A percentile compares a stretch with the other conserved stretches of the same genome.
Conservation (phyloP, 2,329 filamentous ascomycete species). For the Gnomoniopsis smithogilvyi region DNA sequence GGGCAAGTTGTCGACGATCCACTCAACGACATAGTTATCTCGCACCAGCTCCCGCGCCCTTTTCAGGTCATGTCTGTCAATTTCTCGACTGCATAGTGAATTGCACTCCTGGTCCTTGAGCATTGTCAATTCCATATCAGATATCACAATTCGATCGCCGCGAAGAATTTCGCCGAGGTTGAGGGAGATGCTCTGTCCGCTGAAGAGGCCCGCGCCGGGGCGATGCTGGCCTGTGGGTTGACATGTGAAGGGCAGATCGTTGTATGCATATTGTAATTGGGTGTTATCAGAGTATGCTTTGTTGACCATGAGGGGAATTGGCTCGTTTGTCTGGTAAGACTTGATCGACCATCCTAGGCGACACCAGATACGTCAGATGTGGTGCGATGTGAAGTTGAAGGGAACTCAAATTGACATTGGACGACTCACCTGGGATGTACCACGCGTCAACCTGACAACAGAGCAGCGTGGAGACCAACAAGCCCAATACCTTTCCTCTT, state of each 20-base stretch:
- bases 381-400: background rate
- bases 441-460: slow-evolving; percentile 62
- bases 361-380: slow-evolving; percentile 5
- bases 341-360: slow-evolving; percentile 74
- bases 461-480: slow-evolving; percentile 43
- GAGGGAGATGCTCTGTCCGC: slow-evolving; percentile 73
- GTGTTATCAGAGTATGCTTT: slow-evolving; percentile 89
- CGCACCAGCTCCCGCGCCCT: slow-evolving; percentile 70
- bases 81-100: slow-evolving; percentile 66
- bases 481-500: slow-evolving; percentile 31
- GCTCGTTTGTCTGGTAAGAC: slow-evolving; percentile 72
- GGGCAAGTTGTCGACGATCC: slow-evolving; percentile 90
- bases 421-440: slow-evolving; percentile 74
- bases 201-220: slow-evolving; percentile 65
- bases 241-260: slow-evolving; percentile 83
- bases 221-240: slow-evolving; percentile 68
- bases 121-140: slow-evolving; percentile 80
- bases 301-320: slow-evolving; percentile 83
- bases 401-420: background rate
- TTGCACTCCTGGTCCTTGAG: slow-evolving; percentile 70
- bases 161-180: slow-evolving; percentile 86
- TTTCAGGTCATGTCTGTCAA: slow-evolving; percentile 62
- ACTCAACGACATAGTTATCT: slow-evolving; percentile 82
- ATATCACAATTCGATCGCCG: slow-evolving; percentile 80
- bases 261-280: slow-evolving; percentile 88